Evolutionary conservation across 2,329 filamentous ascomycete species (phyloP).

Genomic region (Claviceps paspali): DNA sequence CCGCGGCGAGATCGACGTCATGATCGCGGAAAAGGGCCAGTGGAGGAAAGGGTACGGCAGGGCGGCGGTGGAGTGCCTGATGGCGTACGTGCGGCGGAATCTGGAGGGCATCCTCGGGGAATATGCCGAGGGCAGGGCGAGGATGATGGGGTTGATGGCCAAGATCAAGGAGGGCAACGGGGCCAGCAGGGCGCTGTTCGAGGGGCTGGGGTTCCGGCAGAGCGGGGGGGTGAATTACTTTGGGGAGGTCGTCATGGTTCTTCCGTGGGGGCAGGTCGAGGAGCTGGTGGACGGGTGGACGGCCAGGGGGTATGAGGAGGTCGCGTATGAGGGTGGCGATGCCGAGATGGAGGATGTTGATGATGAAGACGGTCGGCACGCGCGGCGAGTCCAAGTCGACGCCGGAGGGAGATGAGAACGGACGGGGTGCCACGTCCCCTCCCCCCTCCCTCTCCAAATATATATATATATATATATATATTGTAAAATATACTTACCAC

Average conservation of each 20-base stretch:
- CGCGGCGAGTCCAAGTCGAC: too few relatives aligned
- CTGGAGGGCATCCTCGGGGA: constrained; percentile 36
- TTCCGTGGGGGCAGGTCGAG: constrained; percentile 17
- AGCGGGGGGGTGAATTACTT: constrained; percentile 42
- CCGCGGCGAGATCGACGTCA: constrained; percentile 69
- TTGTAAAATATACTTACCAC: too few relatives aligned
- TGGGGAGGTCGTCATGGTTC: constrained; percentile 39
- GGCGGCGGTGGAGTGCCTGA: constrained; percentile 49
- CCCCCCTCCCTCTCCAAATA: too few relatives aligned
- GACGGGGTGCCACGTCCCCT: too few relatives aligned
- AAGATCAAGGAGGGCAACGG: constrained; percentile 44
- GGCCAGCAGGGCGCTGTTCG: constrained; percentile 36
- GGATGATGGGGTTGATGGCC: constrained; percentile 28
- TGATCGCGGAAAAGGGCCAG: constrained; percentile 51
- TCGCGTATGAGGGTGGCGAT: constrained; percentile 8
- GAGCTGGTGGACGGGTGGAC: constrained; percentile 12
- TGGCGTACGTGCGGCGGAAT: constrained; percentile 50
- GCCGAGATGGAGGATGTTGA: neutral
- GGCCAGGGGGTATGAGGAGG: constrained; percentile 10
- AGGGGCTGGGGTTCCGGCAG: constrained; percentile 34
- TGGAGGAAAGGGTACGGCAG: constrained; percentile 51
- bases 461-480: too few relatives aligned
- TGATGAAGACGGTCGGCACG: constrained; percentile 12
- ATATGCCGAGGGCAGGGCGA: constrained; percentile 14
- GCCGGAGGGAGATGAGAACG: too few relatives aligned